Evolutionary conservation across 768 basidiomycete genomes (phyloP), one percentile per base, ranked within the genome.

Genomic region (Chalciporus sphaerocephalus): DNA sequence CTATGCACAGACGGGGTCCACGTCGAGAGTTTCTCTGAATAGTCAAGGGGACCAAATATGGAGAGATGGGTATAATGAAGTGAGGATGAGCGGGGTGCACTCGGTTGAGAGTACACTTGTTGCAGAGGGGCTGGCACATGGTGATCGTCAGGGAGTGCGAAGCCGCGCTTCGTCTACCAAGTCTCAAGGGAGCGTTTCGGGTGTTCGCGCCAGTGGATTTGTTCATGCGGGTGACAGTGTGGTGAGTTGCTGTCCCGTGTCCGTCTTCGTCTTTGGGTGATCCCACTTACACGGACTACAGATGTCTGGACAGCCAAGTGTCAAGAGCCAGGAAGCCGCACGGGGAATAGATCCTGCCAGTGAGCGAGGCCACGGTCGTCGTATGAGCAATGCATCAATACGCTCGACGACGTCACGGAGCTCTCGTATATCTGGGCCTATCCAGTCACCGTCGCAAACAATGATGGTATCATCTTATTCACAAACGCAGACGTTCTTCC

Each of bases 381-480:
- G 55, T 33, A 46, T 48, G 25, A 59, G 57, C 34, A 44, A 60
- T 34, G 51, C 49, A 7, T 59, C 57, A n/a, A 47, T 46, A 15
- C 45, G 24, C 30, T 49, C 55, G 11, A 49, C 54, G 2, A 25
- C 17, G 2, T 60, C 57, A 13, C 60, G 60, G 10, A 12, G 18
- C 6, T 59, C 57, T n/a, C 60, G 58, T 18, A 35, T 24, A 20
- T 59, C 55, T n/a, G 51, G 51, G 5, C 55, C 58, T n/a, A 50
- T 44, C 16, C 48, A 45, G n/a, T 58, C 51, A 13, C 47, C 51
- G 2, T 59, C 57, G 5, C 54, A 50, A n/a, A 44, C 53, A 0
- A 27, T 46, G 7, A 41, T 48, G n/a, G 22, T 54, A 34, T 47
- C 58, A 8, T 60, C 57, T 5, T 45, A 48, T 12, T 59, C 52